These are phyloP conservation scores for Russula abietina DNA, from an alignment of 768 basidiomycete genomes.

Conservation along the genomic window DNA sequence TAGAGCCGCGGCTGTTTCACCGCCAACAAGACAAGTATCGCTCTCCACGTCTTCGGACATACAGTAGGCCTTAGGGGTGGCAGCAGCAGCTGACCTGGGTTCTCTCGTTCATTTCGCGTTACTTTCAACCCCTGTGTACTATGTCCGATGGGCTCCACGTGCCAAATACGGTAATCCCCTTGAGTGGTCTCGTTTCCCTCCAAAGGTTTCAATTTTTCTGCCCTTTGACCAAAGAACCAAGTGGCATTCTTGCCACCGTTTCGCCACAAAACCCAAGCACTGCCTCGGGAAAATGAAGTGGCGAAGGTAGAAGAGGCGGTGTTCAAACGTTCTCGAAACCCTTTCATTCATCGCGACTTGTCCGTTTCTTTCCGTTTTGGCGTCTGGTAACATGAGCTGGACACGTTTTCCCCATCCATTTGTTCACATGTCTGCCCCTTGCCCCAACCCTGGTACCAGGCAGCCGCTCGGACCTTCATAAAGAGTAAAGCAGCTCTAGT, in stretches of 20 bases:
- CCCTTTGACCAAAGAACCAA: background rate
- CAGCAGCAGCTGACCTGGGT: too few relatives aligned
- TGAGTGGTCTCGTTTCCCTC: background rate
- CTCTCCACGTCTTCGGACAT: too few relatives aligned
- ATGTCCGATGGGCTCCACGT: too few relatives aligned
- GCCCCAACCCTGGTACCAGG: constrained; percentile 23
- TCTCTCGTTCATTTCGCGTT: too few relatives aligned
- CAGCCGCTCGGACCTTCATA: constrained; percentile 8
- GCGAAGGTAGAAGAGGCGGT: background rate
- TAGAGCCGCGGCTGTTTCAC: too few relatives aligned
- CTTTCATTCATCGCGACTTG: background rate
- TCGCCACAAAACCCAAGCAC: background rate
- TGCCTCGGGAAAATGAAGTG: background rate
- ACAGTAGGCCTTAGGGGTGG: too few relatives aligned
- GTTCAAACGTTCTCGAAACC: background rate
- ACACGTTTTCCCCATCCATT: constrained; percentile 10
- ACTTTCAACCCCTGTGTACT: too few relatives aligned
- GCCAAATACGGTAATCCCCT: too few relatives aligned
- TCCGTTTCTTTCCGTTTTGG: background rate
- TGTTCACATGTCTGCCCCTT: constrained; percentile 19
- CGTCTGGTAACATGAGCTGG: constrained; percentile 2
- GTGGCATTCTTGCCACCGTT: background rate
- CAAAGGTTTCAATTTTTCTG: background rate
- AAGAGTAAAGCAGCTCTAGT: constrained; percentile 3
- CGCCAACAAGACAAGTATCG: too few relatives aligned